phyloP scores from a whole-genome alignment of 2,329 filamentous ascomycete genomes.

The Botrytis fragariae region DNA sequence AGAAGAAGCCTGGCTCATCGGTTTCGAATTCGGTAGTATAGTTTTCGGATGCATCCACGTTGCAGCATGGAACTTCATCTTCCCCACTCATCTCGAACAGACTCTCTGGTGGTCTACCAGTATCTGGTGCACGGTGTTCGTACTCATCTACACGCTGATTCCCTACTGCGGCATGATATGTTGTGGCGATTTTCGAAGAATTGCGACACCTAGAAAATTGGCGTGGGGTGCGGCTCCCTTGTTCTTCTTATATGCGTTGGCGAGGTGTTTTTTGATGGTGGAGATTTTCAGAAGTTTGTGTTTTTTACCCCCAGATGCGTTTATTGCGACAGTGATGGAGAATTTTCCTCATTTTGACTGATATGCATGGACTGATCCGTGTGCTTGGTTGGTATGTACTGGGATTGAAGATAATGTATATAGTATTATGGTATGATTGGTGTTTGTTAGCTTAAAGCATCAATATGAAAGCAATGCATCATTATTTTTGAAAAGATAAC shows the following conservation, averaged over 20 bases:
- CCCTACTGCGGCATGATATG: constrained; percentile 2
- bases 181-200: background rate
- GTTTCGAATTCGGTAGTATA: constrained; percentile 13
- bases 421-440: background rate
- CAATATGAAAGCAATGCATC: background rate
- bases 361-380: background rate
- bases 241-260: constrained; percentile 14
- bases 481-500: no score
- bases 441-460: background rate
- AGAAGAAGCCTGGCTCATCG: constrained; percentile 12
- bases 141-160: constrained; percentile 11
- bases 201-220: background rate
- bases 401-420: background rate
- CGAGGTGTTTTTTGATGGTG: constrained; percentile 19
- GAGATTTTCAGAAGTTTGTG: constrained; percentile 9
- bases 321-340: background rate
- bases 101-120: constrained; percentile 22
- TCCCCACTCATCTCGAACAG: constrained; percentile 23
- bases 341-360: constrained; percentile 6
- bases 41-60: constrained; percentile 26
- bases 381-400: background rate
- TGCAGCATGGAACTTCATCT: constrained; percentile 26
- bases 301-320: constrained; percentile 7
- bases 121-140: constrained; percentile 11
- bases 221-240: constrained; percentile 3